phyloP scores from a whole-genome alignment of 495 filamentous ascomycete species.

The Penicillium goetzii region DNA sequence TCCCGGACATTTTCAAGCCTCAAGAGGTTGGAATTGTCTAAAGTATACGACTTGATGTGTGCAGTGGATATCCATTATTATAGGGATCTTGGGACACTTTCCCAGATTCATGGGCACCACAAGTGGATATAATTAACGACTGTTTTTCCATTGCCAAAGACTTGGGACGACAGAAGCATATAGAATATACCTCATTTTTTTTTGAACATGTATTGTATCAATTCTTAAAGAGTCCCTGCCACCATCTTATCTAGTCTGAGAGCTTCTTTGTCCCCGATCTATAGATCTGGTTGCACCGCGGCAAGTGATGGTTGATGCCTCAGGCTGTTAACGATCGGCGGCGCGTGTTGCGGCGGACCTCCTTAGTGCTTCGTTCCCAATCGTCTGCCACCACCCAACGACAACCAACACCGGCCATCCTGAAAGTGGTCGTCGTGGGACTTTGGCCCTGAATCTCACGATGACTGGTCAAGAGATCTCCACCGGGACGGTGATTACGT shows the following conservation, averaged over 20 bases:
- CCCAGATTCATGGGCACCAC: background rate
- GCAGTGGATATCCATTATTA: conserved; percentile 1
- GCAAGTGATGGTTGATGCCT: conserved; percentile 14
- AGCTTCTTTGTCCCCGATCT: background rate
- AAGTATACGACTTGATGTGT: conserved; percentile 8
- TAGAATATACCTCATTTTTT: background rate
- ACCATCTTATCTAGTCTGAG: background rate
- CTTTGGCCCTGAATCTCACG: conserved; percentile 18
- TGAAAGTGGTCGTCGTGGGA: conserved; percentile 24
- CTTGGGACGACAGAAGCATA: background rate
- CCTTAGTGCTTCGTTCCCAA: conserved; percentile 23
- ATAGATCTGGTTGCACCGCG: background rate
- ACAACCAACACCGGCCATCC: conserved; percentile 20
- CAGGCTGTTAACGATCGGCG: conserved; percentile 23
- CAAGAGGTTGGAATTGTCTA: conserved; percentile 15
- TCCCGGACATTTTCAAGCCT: conserved; percentile 75
- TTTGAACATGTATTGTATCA: background rate
- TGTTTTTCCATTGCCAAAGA: background rate
- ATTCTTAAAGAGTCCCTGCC: background rate
- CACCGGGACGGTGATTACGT: conserved; percentile 64
- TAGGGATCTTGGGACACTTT: background rate
- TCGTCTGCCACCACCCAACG: conserved; percentile 22
- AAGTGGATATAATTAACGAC: conserved; percentile 8
- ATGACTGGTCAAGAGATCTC: conserved; percentile 44
- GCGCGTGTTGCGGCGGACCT: conserved; percentile 25